Percentiles rank a stretch among this genome's conserved stretches.
Evolutionary conservation across 352 stramenopile species (phyloP).

Genomic region (Phytopythium boreale): DNA sequence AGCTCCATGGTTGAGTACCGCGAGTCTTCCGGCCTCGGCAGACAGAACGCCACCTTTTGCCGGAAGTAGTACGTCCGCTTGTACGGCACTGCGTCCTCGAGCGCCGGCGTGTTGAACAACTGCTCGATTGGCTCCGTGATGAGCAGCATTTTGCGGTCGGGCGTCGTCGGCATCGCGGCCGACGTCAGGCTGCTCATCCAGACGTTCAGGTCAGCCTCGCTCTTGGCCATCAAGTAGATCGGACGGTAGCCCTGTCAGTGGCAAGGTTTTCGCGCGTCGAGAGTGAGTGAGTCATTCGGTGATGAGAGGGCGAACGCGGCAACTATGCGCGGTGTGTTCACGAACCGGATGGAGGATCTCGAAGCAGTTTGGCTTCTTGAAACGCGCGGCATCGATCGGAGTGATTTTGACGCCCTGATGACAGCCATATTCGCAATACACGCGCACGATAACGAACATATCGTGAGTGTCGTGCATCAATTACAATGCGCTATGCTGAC

Average conservation of each 20-base stretch:
- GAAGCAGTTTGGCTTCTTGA: constrained; percentile 87
- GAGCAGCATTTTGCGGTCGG: constrained; percentile 66
- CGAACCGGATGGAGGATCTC: constrained; percentile 81
- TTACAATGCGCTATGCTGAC: neutral
- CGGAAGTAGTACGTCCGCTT: constrained; percentile 84
- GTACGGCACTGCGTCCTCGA: constrained; percentile 80
- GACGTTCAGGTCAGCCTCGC: constrained; percentile 71
- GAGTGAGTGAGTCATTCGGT: neutral
- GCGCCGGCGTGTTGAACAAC: constrained; percentile 71
- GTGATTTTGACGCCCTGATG: constrained; percentile 66
- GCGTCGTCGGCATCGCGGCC: constrained; percentile 68
- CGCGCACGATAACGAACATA: no score
- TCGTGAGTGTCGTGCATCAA: neutral
- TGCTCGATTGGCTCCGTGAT: constrained; percentile 55
- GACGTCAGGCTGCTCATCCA: constrained; percentile 88
- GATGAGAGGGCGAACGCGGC: neutral
- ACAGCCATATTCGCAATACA: no score
- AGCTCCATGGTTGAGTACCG: constrained; percentile 45
- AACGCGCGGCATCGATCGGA: constrained; percentile 67
- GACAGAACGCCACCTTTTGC: constrained; percentile 80
- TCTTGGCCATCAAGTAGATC: constrained; percentile 87
- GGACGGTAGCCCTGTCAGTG: constrained; percentile 60
- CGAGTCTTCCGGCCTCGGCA: constrained; percentile 57
- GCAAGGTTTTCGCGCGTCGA: neutral
- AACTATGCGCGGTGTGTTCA: neutral